Base-by-base conservation (phyloP, 1,284 basidiomycete genomes). In the Farysia itapuensis region DNA sequence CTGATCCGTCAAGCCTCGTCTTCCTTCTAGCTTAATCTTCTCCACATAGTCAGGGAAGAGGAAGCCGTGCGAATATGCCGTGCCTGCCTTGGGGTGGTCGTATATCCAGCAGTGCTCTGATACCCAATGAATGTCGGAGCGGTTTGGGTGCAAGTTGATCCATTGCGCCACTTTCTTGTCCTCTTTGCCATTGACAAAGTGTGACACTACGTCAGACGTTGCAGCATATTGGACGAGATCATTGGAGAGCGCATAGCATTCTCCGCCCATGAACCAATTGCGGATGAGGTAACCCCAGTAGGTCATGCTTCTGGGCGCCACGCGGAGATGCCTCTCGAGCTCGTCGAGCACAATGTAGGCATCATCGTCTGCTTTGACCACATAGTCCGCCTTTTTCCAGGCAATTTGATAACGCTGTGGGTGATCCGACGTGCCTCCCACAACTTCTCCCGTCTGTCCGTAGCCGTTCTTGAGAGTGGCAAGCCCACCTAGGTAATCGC, bases 31-130 rank as follows among this genome's bases (percentile, higher is more conserved):
- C 42, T 77, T 84, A 35, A 92, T 82, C 32, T 86, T 83, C 35
- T 83, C 82, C 20, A 86, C 88, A 75, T 93, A 86, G 18, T 91
- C 89, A 0, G 94, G 94, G 79, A 93, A 98, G n/a, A 97, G 79
- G 80, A 90, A 98, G 1, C 94, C 94, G 78, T 96, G 94, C 4
- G 90, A 86, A 76, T 97, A 96, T 13, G 78, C 49, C 80, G 93
- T 96, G 35, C 88, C 86, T 3, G 88, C 85, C 40, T 90, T 87
- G 0, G 94, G 94, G 78, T 96, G 93, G 77, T 98, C 94, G 78
- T 98, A 96, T 63, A 98, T 91, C 90, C 90, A 96, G 78, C 94
- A 97, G 21, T 86, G 84, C 75, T 98, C 94, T 66, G 89, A 87
- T 22, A 84, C 82, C 91, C 91, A 97, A 41, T 90, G 84, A 28